Evolutionary conservation across 306 rosid species (phyloP).

Genomic region (Abrus pulchellus): DNA sequence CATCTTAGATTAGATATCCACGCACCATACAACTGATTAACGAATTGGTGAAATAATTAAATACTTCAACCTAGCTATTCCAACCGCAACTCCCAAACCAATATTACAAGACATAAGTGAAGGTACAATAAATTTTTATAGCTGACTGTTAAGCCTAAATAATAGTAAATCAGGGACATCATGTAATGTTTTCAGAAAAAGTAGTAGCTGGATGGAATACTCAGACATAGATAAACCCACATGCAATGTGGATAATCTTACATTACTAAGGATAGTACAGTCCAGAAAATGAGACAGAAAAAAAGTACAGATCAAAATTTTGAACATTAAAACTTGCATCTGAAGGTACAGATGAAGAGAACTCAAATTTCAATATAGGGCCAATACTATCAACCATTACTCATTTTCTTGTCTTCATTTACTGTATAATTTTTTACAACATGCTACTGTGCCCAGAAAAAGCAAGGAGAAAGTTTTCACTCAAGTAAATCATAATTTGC

Average conservation of each 20-base stretch:
- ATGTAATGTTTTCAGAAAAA: not conserved
- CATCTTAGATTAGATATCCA: slow-evolving; percentile 24
- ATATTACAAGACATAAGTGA: slow-evolving; percentile 13
- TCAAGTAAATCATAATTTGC: slow-evolving; percentile 13
- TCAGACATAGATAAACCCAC: not conserved
- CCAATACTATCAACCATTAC: slow-evolving; percentile 17
- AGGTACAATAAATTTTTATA: slow-evolving; percentile 3
- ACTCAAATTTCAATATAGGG: not conserved
- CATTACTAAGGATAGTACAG: slow-evolving; percentile 2
- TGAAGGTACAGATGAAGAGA: slow-evolving; percentile 4
- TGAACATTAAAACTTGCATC: not conserved
- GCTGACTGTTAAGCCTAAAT: not conserved
- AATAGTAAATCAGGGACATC: not conserved
- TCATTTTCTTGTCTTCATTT: slow-evolving; percentile 8
- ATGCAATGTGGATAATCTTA: not conserved
- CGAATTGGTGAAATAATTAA: slow-evolving; percentile 20
- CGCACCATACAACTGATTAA: not conserved
- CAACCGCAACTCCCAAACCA: slow-evolving; percentile 8
- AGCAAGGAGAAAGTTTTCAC: not conserved
- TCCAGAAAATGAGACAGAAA: not conserved
- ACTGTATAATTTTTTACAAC: not conserved
- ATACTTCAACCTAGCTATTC: not conserved
- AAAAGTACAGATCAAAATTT: not conserved
- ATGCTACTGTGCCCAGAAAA: not conserved
- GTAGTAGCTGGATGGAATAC: not conserved